A percentile compares a stretch with the other conserved stretches of the same genome.
Conservation (phyloP, 2,329 filamentous ascomycete genomes). For the Xylariaceae sp. region DNA sequence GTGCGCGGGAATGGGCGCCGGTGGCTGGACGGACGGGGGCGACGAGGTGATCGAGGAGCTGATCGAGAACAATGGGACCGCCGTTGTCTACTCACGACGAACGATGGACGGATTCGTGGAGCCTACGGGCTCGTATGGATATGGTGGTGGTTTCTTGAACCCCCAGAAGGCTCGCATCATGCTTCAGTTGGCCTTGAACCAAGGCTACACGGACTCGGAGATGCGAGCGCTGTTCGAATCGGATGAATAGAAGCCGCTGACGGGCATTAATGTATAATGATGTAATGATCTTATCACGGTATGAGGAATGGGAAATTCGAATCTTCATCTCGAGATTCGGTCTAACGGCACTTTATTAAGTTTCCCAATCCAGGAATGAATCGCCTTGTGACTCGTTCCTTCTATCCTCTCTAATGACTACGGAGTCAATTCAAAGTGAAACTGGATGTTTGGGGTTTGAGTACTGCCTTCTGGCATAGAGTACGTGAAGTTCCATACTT, state of each 20-base stretch:
- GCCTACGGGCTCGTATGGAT: constrained; percentile 32
- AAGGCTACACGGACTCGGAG: constrained; percentile 21
- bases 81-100: constrained; percentile 48
- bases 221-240: constrained; percentile 13
- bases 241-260: constrained; percentile 1
- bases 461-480: too few species aligned
- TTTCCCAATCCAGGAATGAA: too few species aligned
- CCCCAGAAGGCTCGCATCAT: constrained; percentile 52
- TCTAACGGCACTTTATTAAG: too few species aligned
- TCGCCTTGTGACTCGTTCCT: too few species aligned
- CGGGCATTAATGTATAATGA: neutral
- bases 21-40: constrained; percentile 40
- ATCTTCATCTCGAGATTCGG: too few species aligned
- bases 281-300: too few species aligned
- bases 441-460: too few species aligned
- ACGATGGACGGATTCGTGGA: constrained; percentile 51
- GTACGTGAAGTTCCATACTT: too few species aligned
- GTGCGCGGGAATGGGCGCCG: constrained; percentile 51
- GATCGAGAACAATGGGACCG: constrained; percentile 40
- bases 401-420: too few species aligned
- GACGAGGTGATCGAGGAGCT: constrained; percentile 36
- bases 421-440: too few species aligned
- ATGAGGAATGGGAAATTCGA: too few species aligned
- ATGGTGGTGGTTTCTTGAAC: constrained; percentile 44
- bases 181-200: constrained; percentile 36